Base-by-base conservation (phyloP, 768 basidiomycete species). In the Rhodosporidiobolus sp. region DNA sequence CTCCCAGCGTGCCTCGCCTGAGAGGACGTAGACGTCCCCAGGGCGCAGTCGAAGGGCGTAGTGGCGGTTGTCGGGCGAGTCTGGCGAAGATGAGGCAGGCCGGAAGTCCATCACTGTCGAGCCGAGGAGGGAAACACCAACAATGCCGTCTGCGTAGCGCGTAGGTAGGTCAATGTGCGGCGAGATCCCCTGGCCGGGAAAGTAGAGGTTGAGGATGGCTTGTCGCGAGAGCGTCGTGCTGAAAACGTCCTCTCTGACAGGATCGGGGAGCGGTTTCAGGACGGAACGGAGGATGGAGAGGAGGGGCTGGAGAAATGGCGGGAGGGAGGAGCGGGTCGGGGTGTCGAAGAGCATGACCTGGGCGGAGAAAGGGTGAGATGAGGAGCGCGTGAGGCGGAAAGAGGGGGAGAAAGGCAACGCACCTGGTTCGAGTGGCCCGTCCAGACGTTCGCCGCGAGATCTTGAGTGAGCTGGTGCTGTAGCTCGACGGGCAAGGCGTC, bases 191-290 rank as follows among this genome's bases (percentile, higher is more conserved):
- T 93, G 87, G 12, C 94, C 94, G 0, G 93, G 91, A 30, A 83
- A 82, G 80, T 98, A 98, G 3, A 94, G 83, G 79, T 97, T 98
- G 63, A 97, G 76, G 67, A 97, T 98, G 1, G 88, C 90, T 79
- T 97, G 94, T 35, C 92, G 85, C 0, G 90, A 88, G 11, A 78
- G 70, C 2, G 62, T 17, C 24, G 34, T 81, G 71, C 63, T 81
- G 80, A 43, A 84, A 81, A 55, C 78, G 75, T 10, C 72, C 4
- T 17, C 28, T 8, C 30, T 56, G 58, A 76, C 30, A 20, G 56
- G 34, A 0, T 16, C 9, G 0, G 77, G 66, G 1, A 76, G 46
- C 24, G 57, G 30, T 0, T 38, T 14, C 59, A 77, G 55, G 61
- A 65, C 11, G 46, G 38, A 12, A 6, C 69, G 72, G 9, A 76